Percentiles rank a stretch among this genome's conserved stretches.
Conservation (phyloP, 108 stramenopile genomes). For the Aurantiochytrium sp. region DNA sequence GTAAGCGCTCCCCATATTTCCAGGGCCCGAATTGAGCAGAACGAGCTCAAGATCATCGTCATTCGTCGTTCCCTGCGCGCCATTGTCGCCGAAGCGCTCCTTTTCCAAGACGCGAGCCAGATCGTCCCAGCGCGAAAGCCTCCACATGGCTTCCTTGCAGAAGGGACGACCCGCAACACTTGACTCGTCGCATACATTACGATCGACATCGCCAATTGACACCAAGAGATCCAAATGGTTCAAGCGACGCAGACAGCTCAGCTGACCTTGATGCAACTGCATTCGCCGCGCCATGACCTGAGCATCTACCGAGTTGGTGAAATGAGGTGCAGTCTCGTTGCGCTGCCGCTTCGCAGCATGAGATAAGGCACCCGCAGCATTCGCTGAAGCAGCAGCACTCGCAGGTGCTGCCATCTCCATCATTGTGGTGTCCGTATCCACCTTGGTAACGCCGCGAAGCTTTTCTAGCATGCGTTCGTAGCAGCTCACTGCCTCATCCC, state of each 20-base stretch:
- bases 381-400: not conserved
- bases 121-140: not conserved
- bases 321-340: not conserved
- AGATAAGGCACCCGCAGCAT: not conserved
- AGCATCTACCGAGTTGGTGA: not conserved
- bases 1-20: not conserved
- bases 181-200: not conserved
- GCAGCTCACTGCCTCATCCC: not conserved
- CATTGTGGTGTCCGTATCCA: not conserved
- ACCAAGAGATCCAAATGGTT: not conserved
- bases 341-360: not conserved
- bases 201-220: not conserved
- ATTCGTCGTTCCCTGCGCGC: not conserved
- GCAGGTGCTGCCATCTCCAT: not conserved
- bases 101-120: not conserved
- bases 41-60: not conserved
- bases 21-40: not conserved
- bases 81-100: not conserved
- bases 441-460: not conserved
- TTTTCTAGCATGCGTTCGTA: conserved; percentile 5
- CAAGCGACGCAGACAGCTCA: not conserved
- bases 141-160: not conserved
- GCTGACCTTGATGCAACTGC: not conserved
- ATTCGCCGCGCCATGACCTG: not conserved
- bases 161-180: not conserved